phyloP scores from a whole-genome alignment of 2,329 filamentous ascomycete genomes.

The Cylindrodendrum hubeiense region DNA sequence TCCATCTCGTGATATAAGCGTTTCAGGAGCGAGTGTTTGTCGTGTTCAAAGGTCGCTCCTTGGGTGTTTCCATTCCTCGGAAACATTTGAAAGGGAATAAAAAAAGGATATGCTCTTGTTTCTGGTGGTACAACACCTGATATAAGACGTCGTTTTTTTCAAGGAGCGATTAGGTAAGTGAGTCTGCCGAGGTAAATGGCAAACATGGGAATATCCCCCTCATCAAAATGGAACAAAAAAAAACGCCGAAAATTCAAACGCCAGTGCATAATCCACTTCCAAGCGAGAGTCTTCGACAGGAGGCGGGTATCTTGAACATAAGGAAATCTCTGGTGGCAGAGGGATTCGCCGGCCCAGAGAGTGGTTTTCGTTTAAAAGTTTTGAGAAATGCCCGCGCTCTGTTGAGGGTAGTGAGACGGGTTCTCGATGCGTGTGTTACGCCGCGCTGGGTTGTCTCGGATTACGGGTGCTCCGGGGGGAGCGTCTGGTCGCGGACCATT shows the following conservation, averaged over 20 bases:
- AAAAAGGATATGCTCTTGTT: constrained; percentile 5
- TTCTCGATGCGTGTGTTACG: constrained; percentile 96
- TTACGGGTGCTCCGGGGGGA: constrained; percentile 82
- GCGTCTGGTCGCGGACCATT: constrained; percentile 63
- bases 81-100: constrained; percentile 19
- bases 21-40: constrained; percentile 22
- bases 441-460: constrained; percentile 91
- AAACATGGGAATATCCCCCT: constrained; percentile 17
- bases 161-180: constrained; percentile 28
- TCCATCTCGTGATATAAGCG: constrained; percentile 44
- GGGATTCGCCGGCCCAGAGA: constrained; percentile 7
- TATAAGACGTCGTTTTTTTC: constrained; percentile 19
- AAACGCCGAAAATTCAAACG: constrained; percentile 38
- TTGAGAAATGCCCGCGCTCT: constrained; percentile 94
- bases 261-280: constrained; percentile 43
- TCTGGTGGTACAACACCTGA: constrained; percentile 18
- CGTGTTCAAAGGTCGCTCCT: constrained; percentile 12
- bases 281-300: constrained; percentile 43
- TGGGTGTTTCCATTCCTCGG: constrained; percentile 10
- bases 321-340: constrained; percentile 30
- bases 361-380: constrained; percentile 77
- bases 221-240: constrained; percentile 21
- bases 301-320: constrained; percentile 45
- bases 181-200: constrained; percentile 7
- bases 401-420: constrained; percentile 87